phyloP scores from a whole-genome alignment of 257 asterid species.

The Eucommia ulmoides region DNA sequence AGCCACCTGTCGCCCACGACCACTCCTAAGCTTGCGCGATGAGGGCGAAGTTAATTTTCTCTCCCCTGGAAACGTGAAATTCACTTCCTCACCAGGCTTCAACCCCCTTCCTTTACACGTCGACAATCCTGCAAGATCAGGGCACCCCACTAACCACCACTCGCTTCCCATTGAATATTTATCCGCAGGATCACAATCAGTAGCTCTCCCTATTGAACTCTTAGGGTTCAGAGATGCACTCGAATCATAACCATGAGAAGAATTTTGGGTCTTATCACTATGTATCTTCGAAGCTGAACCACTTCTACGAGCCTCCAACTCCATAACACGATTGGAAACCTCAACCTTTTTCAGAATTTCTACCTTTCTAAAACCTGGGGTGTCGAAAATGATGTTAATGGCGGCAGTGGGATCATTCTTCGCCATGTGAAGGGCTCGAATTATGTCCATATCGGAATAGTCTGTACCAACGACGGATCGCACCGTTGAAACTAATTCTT shows the following conservation, averaged over 20 bases:
- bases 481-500: slow-evolving; percentile 58
- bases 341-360: slow-evolving; percentile 21
- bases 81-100: slow-evolving; percentile 60
- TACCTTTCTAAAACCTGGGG: slow-evolving; percentile 42
- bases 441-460: slow-evolving; percentile 67
- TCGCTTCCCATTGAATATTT: slow-evolving; percentile 38
- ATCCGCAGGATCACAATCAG: slow-evolving; percentile 5
- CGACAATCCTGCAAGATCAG: slow-evolving; percentile 69
- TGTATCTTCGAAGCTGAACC: slow-evolving; percentile 2
- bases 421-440: slow-evolving; percentile 95
- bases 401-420: slow-evolving; percentile 86
- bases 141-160: slow-evolving; percentile 82
- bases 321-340: slow-evolving; percentile 15
- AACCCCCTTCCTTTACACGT: slow-evolving; percentile 79
- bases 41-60: slow-evolving; percentile 38
- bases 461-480: slow-evolving; percentile 73
- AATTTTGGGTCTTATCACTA: slow-evolving; percentile 1
- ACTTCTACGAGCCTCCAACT: slow-evolving; percentile 4
- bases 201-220: slow-evolving; percentile 9
- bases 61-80: slow-evolving; percentile 55
- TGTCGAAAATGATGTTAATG: slow-evolving; percentile 70
- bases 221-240: slow-evolving; percentile 10
- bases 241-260: slow-evolving; percentile 11
- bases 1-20: slow-evolving; percentile 58
- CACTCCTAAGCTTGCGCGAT: slow-evolving; percentile 58